Percentiles rank a stretch among this genome's conserved stretches.
Evolutionary conservation across 257 asterid species (phyloP).

Genomic region (Solanum piurae): DNA sequence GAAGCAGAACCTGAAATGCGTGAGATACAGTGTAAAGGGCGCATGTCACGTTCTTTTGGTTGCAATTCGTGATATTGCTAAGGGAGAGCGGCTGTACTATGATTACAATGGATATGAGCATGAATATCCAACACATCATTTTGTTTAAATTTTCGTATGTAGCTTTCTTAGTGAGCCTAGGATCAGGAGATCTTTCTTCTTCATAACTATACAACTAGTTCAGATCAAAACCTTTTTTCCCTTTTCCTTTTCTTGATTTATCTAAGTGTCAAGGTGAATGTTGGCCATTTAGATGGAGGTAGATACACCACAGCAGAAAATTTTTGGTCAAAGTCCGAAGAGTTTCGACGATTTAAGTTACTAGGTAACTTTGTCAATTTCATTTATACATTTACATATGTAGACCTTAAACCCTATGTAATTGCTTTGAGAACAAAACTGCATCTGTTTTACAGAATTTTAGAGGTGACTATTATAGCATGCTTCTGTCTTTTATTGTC

Average conservation of each 20-base stretch:
- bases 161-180: constrained; percentile 3
- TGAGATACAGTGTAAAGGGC: constrained; percentile 56
- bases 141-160: constrained; percentile 27
- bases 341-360: not conserved
- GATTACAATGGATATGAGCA: constrained; percentile 85
- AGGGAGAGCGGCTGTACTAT: constrained; percentile 83
- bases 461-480: not conserved
- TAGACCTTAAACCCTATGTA: not conserved
- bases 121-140: constrained; percentile 80
- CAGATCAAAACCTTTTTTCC: not conserved
- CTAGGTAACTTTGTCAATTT: not conserved
- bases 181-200: constrained; percentile 10
- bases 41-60: constrained; percentile 61
- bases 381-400: not conserved
- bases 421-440: not conserved
- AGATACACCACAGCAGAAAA: not conserved
- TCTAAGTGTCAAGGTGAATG: not conserved
- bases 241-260: not conserved
- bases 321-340: not conserved
- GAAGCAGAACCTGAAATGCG: constrained; percentile 78
- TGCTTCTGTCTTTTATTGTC: not conserved
- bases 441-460: not conserved
- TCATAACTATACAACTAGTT: not conserved
- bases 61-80: constrained; percentile 62
- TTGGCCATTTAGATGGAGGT: not conserved